Conservation (phyloP, 176 grass and related monocot genomes). For the Chrysopogon serrulatus region DNA sequence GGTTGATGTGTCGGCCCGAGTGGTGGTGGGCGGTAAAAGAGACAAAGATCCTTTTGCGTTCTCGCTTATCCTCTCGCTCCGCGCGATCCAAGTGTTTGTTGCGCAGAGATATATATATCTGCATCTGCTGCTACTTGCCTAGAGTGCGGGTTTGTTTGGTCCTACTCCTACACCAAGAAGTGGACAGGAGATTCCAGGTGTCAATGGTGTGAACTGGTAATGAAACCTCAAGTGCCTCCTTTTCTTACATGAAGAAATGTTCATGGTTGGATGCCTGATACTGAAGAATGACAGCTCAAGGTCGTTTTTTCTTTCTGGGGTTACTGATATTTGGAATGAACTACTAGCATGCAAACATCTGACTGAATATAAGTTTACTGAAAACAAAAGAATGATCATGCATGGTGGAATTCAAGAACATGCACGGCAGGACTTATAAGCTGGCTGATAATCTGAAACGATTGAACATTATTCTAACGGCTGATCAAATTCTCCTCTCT, state of each 20-base stretch:
- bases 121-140: not conserved
- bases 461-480: no score
- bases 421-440: no score
- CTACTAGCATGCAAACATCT: not conserved
- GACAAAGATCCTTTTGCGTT: slow-evolving; percentile 25
- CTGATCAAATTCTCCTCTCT: not conserved
- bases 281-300: no score
- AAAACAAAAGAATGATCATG: not conserved
- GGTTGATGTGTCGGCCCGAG: not conserved
- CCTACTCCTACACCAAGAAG: not conserved
- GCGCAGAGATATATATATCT: not conserved
- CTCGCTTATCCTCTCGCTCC: slow-evolving; percentile 28
- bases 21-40: slow-evolving; percentile 12
- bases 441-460: no score
- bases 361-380: not conserved
- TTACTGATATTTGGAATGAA: no score
- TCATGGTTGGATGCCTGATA: no score
- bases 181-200: not conserved
- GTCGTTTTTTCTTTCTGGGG: no score
- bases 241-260: no score
- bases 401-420: not conserved
- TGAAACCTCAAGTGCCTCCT: not conserved
- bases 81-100: not conserved
- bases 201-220: not conserved
- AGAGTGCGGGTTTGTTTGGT: not conserved